These are phyloP conservation scores for Phaeosphaeriaceae sp. DNA, from an alignment of 2,329 filamentous ascomycete genomes.

Conservation along the genomic window DNA sequence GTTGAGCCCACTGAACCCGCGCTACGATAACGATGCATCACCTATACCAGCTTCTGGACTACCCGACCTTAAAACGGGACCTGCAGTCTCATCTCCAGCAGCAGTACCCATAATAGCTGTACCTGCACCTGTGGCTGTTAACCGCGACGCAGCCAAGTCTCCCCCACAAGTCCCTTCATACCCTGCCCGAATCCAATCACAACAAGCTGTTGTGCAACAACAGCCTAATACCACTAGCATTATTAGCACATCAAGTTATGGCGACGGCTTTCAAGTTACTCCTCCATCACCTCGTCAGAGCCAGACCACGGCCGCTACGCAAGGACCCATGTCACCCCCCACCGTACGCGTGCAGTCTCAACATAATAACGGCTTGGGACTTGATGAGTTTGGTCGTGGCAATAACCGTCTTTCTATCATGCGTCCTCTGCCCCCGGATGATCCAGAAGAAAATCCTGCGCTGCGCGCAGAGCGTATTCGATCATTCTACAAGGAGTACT, in stretches of 20 bases:
- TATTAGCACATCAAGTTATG: slow-evolving; percentile 61
- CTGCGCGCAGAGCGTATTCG: slow-evolving; percentile 93
- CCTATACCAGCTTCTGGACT: slow-evolving; percentile 13
- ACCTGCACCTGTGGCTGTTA: slow-evolving; percentile 25
- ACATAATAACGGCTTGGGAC: slow-evolving; percentile 31
- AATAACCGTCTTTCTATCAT: slow-evolving; percentile 64
- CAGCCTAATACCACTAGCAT: slow-evolving; percentile 47
- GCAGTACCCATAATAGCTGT: slow-evolving; percentile 32
- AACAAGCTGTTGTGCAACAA: slow-evolving; percentile 43
- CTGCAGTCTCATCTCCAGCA: slow-evolving; percentile 44
- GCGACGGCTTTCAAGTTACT: slow-evolving; percentile 60
- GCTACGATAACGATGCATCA: slow-evolving; percentile 19
- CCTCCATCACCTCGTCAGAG: slow-evolving; percentile 48
- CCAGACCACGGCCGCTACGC: slow-evolving; percentile 17
- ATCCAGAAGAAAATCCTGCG: slow-evolving; percentile 88
- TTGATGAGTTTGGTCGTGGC: slow-evolving; percentile 43
- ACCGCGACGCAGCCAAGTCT: slow-evolving; percentile 32
- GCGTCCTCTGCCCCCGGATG: slow-evolving; percentile 85
- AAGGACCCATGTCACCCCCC: slow-evolving; percentile 35
- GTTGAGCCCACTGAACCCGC: slow-evolving; percentile 41
- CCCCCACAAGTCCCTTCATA: slow-evolving; percentile 30
- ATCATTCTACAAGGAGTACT: slow-evolving; percentile 99
- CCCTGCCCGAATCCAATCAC: slow-evolving; percentile 42
- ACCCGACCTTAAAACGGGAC: slow-evolving; percentile 5
- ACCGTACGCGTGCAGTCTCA: slow-evolving; percentile 32